Percentiles rank a stretch among this genome's conserved stretches.
Evolutionary conservation across 805 yeast genomes (phyloP).

Genomic region (Kazachstania bromeliacearum): DNA sequence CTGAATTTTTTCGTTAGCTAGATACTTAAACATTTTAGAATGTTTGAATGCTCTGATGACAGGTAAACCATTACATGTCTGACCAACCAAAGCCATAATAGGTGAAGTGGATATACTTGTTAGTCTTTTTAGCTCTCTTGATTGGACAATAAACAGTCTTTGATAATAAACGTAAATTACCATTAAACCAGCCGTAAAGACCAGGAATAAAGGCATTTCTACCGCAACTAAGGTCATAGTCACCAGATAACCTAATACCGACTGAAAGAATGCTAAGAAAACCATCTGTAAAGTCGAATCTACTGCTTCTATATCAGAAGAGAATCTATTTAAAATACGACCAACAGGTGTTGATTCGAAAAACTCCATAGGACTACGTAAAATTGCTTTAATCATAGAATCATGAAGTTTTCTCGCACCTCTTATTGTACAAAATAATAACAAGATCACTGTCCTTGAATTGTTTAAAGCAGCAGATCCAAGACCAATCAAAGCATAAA

Average conservation of each 20-base stretch:
- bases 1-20: slow-evolving; percentile 44
- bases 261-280: slow-evolving; percentile 39
- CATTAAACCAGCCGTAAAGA: slow-evolving; percentile 37
- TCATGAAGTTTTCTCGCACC: slow-evolving; percentile 50
- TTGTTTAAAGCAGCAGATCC: slow-evolving; percentile 41
- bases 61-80: slow-evolving; percentile 64
- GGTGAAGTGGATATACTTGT: slow-evolving; percentile 65
- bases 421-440: slow-evolving; percentile 44
- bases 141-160: slow-evolving; percentile 53
- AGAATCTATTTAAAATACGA: slow-evolving; percentile 53
- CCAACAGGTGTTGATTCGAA: slow-evolving; percentile 66
- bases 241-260: slow-evolving; percentile 37
- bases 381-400: slow-evolving; percentile 43
- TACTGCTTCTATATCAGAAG: slow-evolving; percentile 50
- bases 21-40: slow-evolving; percentile 46
- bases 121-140: slow-evolving; percentile 72
- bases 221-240: slow-evolving; percentile 44
- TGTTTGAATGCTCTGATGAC: slow-evolving; percentile 77
- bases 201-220: slow-evolving; percentile 45
- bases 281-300: slow-evolving; percentile 50
- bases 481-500: slow-evolving; percentile 50
- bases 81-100: slow-evolving; percentile 73
- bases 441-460: slow-evolving; percentile 38
- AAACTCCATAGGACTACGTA: slow-evolving; percentile 54
- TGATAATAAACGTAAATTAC: slow-evolving; percentile 63